phyloP scores from a whole-genome alignment of 768 basidiomycete genomes.

The Chalciporus sphaerocephalus region DNA sequence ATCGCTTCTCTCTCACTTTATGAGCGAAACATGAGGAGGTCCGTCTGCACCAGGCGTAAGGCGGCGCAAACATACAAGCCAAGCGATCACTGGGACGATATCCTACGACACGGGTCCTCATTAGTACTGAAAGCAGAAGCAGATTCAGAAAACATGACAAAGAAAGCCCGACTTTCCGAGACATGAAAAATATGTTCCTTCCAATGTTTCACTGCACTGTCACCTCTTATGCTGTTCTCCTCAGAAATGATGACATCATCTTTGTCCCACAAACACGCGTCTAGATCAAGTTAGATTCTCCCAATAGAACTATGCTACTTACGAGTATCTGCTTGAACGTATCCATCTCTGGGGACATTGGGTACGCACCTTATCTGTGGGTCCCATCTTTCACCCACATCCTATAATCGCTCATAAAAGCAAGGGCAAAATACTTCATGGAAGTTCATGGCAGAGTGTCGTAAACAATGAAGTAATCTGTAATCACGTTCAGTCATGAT shows the following conservation, averaged over 20 bases:
- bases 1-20: too few species aligned
- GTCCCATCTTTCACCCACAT: conserved; percentile 18
- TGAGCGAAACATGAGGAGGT: too few species aligned
- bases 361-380: conserved; percentile 10
- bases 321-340: conserved; percentile 14
- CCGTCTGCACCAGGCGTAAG: conserved; percentile 10
- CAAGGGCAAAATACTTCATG: conserved; percentile 23
- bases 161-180: neutral
- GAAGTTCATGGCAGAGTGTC: conserved; percentile 40
- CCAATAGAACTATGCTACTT: neutral
- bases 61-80: conserved; percentile 4
- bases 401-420: conserved; percentile 2
- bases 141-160: neutral
- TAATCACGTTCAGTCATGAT: neutral
- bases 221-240: conserved; percentile 35
- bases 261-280: conserved; percentile 6
- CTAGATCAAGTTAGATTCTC: neutral
- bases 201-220: conserved; percentile 35
- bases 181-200: conserved; percentile 20
- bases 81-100: conserved; percentile 8
- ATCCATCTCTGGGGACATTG: conserved; percentile 10
- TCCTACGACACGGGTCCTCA: conserved; percentile 13
- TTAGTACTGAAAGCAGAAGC: conserved; percentile 18
- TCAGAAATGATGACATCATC: conserved; percentile 9
- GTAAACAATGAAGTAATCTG: conserved; percentile 38